These are phyloP conservation scores for Linum usitatissimum DNA, from an alignment of 345 rosid species.

Conservation along the genomic window DNA sequence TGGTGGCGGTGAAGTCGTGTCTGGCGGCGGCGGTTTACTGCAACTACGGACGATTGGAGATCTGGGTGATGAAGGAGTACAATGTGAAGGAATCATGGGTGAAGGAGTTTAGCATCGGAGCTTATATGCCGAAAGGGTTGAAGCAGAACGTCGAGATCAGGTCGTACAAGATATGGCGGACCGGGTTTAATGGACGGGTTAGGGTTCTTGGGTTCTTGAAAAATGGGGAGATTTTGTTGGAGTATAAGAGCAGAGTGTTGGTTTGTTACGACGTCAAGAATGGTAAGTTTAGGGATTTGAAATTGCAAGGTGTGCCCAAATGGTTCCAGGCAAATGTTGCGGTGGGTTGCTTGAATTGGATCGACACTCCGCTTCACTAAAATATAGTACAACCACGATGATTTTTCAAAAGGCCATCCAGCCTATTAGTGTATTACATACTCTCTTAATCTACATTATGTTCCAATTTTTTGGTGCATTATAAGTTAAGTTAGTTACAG, in stretches of 20 bases:
- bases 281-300: constrained; percentile 15
- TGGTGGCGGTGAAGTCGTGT: constrained; percentile 43
- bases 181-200: not conserved
- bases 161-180: not conserved
- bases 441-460: too few relatives aligned
- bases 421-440: too few relatives aligned
- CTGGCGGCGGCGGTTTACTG: constrained; percentile 60
- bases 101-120: constrained; percentile 3
- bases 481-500: too few relatives aligned
- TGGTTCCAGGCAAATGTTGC: constrained; percentile 18
- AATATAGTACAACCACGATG: too few relatives aligned
- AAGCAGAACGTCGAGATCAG: not conserved
- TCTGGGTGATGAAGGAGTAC: constrained; percentile 44
- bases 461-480: too few relatives aligned
- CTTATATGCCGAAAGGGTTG: constrained; percentile 12
- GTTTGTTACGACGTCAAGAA: constrained; percentile 14
- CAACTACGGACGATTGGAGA: constrained; percentile 61
- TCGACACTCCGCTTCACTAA: constrained; percentile 1
- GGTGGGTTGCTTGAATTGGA: constrained; percentile 13
- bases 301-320: constrained; percentile 16
- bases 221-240: constrained; percentile 20
- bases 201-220: not conserved
- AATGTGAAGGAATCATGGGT: constrained; percentile 10
- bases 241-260: constrained; percentile 13
- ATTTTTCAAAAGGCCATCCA: too few relatives aligned